Base-by-base conservation (phyloP, 2,329 filamentous ascomycete genomes). In the Coniella vitis region DNA sequence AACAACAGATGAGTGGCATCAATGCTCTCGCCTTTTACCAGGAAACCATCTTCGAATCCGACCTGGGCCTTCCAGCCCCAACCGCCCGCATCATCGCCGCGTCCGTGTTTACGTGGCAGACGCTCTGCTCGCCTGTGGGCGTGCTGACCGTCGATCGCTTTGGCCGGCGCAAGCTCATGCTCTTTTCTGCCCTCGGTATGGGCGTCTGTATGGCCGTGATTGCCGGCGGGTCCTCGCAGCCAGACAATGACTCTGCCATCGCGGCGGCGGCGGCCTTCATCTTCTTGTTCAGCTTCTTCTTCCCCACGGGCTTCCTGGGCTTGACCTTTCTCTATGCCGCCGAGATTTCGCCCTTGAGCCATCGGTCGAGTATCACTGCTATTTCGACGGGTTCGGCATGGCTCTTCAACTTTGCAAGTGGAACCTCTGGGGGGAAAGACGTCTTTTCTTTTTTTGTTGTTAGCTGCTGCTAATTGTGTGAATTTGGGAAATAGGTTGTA, bases 291-390 rank as follows among this genome's bases (percentile, higher is more conserved):
- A 76, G 79, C 61, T 75, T 74, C 56, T 81, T 81, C 62, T 73
- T 79, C 38, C 76, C 75, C 0, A 73, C 79, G 49, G 78, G 76
- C 0, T 80, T 78, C 63, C 66, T 79, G 0, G 77, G 78, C 1
- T 70, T 75, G 31, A 80, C 78, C 55, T 81, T 80, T 63, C 65
- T 81, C 13, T 81, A 81, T 61, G 77, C 75, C 48, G 73, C 77
- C 1, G 78, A 81, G 57, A 66, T 81, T 22, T 75, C 76, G 1
- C 77, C 77, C 1, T 64, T 74, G 14, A 63, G 70, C 9, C 61
- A 77, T 21, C 66, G 74, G 32, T 72, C 75, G 48, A 69, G 73
- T 16, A 78, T 81, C 69, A 72, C 74, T 2, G 71, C 73, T 31
- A 73, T 81, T 32, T 75, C 72, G 0, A 80, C 76, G 0, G 76